Conservation (phyloP, 1,284 basidiomycete species). For the Cutaneotrichosporon spelunceum region DNA sequence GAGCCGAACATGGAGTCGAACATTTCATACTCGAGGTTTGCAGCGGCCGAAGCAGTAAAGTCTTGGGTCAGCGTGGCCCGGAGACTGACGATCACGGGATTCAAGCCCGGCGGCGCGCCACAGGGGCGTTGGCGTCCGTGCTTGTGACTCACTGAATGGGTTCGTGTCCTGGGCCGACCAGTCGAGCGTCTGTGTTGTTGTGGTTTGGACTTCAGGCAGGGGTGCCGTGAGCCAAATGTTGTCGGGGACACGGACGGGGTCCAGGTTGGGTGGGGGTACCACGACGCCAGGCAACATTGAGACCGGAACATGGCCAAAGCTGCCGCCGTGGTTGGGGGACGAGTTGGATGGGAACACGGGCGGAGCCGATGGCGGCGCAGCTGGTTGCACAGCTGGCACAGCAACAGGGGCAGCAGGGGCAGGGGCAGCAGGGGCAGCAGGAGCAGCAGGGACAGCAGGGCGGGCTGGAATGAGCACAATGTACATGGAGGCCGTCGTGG, state of each 20-base stretch:
- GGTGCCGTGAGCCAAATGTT: slow-evolving; percentile 31
- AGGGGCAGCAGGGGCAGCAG: background rate
- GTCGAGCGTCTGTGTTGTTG: slow-evolving; percentile 13
- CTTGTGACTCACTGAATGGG: slow-evolving; percentile 21
- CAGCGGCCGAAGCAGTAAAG: slow-evolving; percentile 26
- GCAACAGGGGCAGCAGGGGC: background rate
- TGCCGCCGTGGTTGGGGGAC: slow-evolving; percentile 11
- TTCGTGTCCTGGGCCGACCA: slow-evolving; percentile 22
- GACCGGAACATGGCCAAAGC: slow-evolving; percentile 19
- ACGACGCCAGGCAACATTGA: slow-evolving; percentile 18
- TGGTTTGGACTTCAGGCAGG: slow-evolving; percentile 20
- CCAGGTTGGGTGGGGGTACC: slow-evolving; percentile 12
- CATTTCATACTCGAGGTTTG: slow-evolving; percentile 42
- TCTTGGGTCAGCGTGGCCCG: slow-evolving; percentile 11
- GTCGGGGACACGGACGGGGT: slow-evolving; percentile 23
- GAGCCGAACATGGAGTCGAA: slow-evolving; percentile 46
- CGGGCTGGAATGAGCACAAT: background rate
- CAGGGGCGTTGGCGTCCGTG: background rate
- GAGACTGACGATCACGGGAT: background rate
- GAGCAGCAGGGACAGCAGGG: background rate
- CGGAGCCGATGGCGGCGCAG: slow-evolving; percentile 7
- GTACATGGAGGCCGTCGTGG: background rate
- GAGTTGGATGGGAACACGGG: slow-evolving; percentile 15
- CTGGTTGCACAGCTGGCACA: slow-evolving; percentile 3
- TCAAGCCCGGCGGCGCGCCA: background rate